Evolutionary conservation across 805 yeast species (phyloP).

Genomic region (Kazachstania bromeliacearum): DNA sequence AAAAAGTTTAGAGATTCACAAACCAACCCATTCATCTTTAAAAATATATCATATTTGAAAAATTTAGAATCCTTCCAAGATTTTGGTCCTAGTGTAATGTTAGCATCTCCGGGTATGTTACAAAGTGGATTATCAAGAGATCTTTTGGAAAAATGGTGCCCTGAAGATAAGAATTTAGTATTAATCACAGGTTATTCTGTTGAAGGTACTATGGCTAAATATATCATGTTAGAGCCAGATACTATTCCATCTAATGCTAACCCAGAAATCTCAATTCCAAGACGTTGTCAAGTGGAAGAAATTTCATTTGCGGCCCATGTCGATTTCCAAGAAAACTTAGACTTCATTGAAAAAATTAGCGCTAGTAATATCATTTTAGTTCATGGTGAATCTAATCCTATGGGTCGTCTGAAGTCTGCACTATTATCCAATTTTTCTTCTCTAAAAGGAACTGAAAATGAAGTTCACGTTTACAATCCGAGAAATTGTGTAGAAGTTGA

Average conservation of each 20-base stretch:
- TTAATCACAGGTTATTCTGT: conserved; percentile 94
- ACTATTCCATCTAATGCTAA: conserved; percentile 79
- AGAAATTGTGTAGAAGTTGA: conserved; percentile 75
- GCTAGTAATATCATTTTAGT: conserved; percentile 84
- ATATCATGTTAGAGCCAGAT: conserved; percentile 74
- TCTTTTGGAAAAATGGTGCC: conserved; percentile 91
- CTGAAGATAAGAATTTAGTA: conserved; percentile 83
- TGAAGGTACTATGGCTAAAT: conserved; percentile 97
- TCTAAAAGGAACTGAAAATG: conserved; percentile 76
- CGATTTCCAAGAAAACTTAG: conserved; percentile 86
- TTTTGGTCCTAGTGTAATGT: conserved; percentile 89
- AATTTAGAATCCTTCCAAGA: conserved; percentile 82
- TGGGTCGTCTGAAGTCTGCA: conserved; percentile 95
- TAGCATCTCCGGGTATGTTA: conserved; percentile 97
- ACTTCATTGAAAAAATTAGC: conserved; percentile 79
- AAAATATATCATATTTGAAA: conserved; percentile 69
- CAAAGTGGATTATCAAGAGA: conserved; percentile 93
- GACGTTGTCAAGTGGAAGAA: conserved; percentile 82
- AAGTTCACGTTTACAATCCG: conserved; percentile 87
- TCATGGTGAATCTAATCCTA: conserved; percentile 96
- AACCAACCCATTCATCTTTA: conserved; percentile 85
- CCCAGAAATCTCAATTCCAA: conserved; percentile 75
- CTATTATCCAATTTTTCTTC: conserved; percentile 75
- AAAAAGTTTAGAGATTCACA: conserved; percentile 65
- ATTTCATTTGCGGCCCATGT: conserved; percentile 99